Percentiles rank a stretch among this genome's conserved stretches.
phyloP scores from a whole-genome alignment of 2,329 filamentous ascomycete species.

The Neobulgaria alba region DNA sequence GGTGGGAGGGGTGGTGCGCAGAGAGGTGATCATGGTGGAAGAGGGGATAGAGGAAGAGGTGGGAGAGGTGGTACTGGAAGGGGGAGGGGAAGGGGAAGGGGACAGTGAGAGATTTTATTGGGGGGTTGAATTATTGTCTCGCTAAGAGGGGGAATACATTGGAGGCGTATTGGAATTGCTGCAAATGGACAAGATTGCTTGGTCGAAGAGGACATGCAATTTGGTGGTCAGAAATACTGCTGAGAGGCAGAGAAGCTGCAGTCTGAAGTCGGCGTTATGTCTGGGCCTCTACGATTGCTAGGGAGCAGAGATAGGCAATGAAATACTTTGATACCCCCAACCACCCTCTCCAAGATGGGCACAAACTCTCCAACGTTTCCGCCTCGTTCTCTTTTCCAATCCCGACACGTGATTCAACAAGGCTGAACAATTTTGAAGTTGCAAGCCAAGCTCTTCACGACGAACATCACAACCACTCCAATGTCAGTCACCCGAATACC shows the following conservation, averaged over 20 bases:
- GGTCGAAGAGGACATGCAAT: too few relatives aligned
- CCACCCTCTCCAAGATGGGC: background rate
- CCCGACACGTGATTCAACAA: background rate
- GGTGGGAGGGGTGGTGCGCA: slow-evolving; percentile 55
- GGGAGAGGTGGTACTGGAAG: slow-evolving; percentile 24
- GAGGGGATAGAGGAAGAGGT: slow-evolving; percentile 34
- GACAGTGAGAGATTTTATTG: slow-evolving; percentile 8
- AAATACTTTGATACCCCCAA: background rate
- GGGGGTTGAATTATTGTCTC: too few relatives aligned
- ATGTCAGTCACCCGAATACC: slow-evolving; percentile 30
- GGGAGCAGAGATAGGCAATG: background rate
- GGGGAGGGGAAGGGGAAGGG: slow-evolving; percentile 22
- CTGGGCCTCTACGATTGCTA: too few relatives aligned
- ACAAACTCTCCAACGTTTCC: background rate
- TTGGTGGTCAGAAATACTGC: too few relatives aligned
- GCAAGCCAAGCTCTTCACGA: background rate
- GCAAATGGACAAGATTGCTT: too few relatives aligned
- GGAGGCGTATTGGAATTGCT: too few relatives aligned
- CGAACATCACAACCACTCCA: slow-evolving; percentile 6
- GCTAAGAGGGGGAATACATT: too few relatives aligned
- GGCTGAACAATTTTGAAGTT: background rate
- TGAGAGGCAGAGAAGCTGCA: too few relatives aligned
- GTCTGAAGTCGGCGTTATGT: too few relatives aligned
- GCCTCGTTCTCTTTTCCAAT: background rate
- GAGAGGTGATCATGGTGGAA: slow-evolving; percentile 46